phyloP scores from a whole-genome alignment of 129 eudicot genomes.

The Deinandra increscens region DNA sequence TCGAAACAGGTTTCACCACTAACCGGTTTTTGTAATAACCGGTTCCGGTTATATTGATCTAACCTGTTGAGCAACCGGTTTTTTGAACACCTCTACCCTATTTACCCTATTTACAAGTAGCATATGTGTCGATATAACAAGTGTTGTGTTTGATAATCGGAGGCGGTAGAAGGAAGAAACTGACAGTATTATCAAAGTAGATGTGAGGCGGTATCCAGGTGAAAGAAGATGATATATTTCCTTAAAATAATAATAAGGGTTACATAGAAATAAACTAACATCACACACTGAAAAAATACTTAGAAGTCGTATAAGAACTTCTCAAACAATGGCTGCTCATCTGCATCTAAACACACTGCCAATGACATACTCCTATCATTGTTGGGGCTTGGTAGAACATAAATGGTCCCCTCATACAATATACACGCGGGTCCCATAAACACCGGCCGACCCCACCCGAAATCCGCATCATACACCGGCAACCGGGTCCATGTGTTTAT shows the following conservation, averaged over 20 bases:
- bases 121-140: too few relatives aligned
- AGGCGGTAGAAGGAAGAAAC: too few relatives aligned
- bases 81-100: too few relatives aligned
- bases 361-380: constrained; percentile 54
- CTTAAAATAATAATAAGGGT: background rate
- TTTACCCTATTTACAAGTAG: too few relatives aligned
- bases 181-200: too few relatives aligned
- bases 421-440: constrained; percentile 55
- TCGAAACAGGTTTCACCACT: too few relatives aligned
- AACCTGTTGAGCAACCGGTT: too few relatives aligned
- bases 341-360: constrained; percentile 44
- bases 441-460: constrained; percentile 74
- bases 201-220: too few relatives aligned
- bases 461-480: constrained; percentile 64
- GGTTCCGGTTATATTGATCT: too few relatives aligned
- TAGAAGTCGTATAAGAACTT: constrained; percentile 47
- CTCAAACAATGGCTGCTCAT: constrained; percentile 43
- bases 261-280: background rate
- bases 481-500: constrained; percentile 60
- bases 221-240: too few relatives aligned
- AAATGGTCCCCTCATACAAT: constrained; percentile 50
- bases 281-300: background rate
- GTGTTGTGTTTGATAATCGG: too few relatives aligned
- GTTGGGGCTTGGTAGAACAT: constrained; percentile 49
- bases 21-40: too few relatives aligned